phyloP scores from a whole-genome alignment of 495 filamentous ascomycete genomes.

The Emericellopsis terricola region DNA sequence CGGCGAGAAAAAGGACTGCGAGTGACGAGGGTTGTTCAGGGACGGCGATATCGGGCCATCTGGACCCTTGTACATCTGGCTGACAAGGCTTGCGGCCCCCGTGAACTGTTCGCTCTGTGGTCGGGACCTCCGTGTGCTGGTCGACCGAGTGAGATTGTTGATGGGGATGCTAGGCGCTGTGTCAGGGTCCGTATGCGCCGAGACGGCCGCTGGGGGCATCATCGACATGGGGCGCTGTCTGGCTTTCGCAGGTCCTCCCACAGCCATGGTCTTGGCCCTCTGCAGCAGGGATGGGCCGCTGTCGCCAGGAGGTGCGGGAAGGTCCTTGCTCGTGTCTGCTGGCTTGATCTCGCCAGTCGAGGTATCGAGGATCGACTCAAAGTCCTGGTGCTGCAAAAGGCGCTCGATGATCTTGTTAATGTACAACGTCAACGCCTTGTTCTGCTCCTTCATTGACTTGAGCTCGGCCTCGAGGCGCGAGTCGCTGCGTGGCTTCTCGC shows the following conservation, averaged over 20 bases:
- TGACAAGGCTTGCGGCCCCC: conserved; percentile 51
- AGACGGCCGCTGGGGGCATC: conserved; percentile 26
- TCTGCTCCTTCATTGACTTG: conserved; percentile 74
- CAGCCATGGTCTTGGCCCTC: conserved; percentile 58
- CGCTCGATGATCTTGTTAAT: conserved; percentile 97
- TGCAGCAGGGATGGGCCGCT: conserved; percentile 44
- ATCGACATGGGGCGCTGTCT: conserved; percentile 44
- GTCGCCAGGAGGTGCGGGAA: conserved; percentile 54
- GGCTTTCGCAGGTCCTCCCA: conserved; percentile 24
- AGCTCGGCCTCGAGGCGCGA: conserved; percentile 62
- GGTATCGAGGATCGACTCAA: conserved; percentile 81
- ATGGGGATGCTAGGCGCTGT: conserved; percentile 73
- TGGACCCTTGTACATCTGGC: conserved; percentile 60
- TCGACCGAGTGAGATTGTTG: conserved; percentile 37
- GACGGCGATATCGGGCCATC: conserved; percentile 37
- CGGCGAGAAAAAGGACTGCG: conserved; percentile 21
- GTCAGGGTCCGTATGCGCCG: conserved; percentile 42
- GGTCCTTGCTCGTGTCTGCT: conserved; percentile 57
- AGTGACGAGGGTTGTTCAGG: conserved; percentile 25
- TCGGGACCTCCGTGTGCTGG: conserved; percentile 37
- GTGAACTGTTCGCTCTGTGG: conserved; percentile 56
- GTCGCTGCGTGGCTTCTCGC: conserved; percentile 31
- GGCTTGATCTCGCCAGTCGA: conserved; percentile 34
- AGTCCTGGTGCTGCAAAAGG: conserved; percentile 81
- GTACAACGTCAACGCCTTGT: conserved; percentile 90